A percentile compares a stretch with the other conserved stretches of the same genome.
Conservation (phyloP, 768 basidiomycete genomes). For the Podaxis pistillaris region DNA sequence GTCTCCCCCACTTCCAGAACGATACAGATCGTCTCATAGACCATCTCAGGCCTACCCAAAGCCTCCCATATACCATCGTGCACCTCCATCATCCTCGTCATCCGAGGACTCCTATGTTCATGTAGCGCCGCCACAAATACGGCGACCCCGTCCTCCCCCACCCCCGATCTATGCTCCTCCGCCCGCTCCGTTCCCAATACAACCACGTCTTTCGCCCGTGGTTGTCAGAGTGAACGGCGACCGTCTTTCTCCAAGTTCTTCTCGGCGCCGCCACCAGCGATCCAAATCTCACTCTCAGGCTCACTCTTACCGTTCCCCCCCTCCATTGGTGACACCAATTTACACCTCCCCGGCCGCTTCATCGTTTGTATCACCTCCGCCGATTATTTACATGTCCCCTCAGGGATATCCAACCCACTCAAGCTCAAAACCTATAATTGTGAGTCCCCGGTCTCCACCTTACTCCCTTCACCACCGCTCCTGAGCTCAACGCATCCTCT, state of each 20-base stretch:
- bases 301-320: constrained; percentile 10
- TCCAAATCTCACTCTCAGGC: constrained; percentile 7
- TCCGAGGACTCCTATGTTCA: constrained; percentile 23
- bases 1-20: constrained; percentile 16
- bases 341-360: constrained; percentile 18
- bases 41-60: constrained; percentile 1
- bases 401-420: constrained; percentile 20
- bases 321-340: constrained; percentile 10
- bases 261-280: constrained; percentile 6
- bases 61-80: constrained; percentile 10
- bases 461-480: background rate
- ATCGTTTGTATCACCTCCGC: constrained; percentile 25
- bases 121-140: constrained; percentile 18
- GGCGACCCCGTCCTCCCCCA: constrained; percentile 20
- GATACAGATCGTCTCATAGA: constrained; percentile 14
- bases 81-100: constrained; percentile 19
- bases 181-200: constrained; percentile 12
- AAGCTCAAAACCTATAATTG: constrained; percentile 21
- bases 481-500: constrained; percentile 3
- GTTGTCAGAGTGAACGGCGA: constrained; percentile 1
- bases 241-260: background rate
- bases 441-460: constrained; percentile 17
- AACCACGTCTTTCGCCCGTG: background rate
- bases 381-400: constrained; percentile 23
- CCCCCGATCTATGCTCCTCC: constrained; percentile 19